A percentile compares a stretch with the other conserved stretches of the same genome.
These are phyloP conservation scores for Lupinus albus DNA, from an alignment of 306 rosid genomes.

Conservation along the genomic window DNA sequence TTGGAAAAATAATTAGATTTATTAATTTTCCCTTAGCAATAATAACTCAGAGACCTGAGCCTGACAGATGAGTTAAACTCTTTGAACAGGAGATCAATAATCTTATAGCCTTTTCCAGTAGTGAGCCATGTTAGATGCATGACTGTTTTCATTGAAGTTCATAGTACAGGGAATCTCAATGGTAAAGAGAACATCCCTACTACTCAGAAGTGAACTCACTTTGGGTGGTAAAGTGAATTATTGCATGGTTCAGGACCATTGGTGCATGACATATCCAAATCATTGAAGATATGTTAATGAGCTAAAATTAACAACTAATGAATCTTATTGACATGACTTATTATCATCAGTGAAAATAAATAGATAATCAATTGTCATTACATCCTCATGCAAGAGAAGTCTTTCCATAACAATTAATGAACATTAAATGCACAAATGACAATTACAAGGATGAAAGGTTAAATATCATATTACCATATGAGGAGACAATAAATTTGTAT, in stretches of 20 bases:
- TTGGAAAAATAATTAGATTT: not conserved
- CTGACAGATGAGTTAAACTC: not conserved
- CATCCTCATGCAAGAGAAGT: conserved; percentile 19
- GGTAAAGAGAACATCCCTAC: not conserved
- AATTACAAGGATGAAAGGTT: conserved; percentile 26
- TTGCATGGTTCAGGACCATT: no score
- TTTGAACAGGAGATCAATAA: not conserved
- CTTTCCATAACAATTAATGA: conserved; percentile 38
- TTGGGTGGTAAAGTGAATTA: not conserved
- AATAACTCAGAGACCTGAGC: conserved; percentile 4
- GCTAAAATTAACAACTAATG: conserved; percentile 1
- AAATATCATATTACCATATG: conserved; percentile 3
- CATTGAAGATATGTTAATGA: no score
- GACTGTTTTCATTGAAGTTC: not conserved
- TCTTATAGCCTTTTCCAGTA: not conserved
- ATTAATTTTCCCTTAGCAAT: not conserved
- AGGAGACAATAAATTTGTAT: conserved; percentile 40
- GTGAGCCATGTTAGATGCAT: not conserved
- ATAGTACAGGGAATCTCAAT: not conserved
- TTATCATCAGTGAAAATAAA: conserved; percentile 35
- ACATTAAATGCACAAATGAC: conserved; percentile 41
- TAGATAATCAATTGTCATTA: conserved; percentile 14
- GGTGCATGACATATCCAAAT: no score
- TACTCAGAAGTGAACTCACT: not conserved
- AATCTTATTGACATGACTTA: conserved; percentile 15